A percentile compares a stretch with the other conserved stretches of the same genome.
Evolutionary conservation across 2,329 filamentous ascomycete species (phyloP).

Genomic region (Diaporthe caulivora): DNA sequence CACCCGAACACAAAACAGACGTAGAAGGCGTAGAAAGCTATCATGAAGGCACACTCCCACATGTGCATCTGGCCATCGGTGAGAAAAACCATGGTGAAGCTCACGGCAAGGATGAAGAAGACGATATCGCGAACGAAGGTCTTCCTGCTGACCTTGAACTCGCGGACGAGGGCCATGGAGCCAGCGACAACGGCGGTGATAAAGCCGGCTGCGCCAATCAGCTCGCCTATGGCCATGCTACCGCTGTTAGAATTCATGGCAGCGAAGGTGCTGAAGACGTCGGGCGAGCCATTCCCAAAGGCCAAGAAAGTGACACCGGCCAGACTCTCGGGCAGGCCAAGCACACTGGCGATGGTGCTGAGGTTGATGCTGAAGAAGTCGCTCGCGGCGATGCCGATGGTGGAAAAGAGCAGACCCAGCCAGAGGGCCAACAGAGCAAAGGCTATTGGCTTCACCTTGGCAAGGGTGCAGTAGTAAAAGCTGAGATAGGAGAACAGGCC

Average conservation of each 20-base stretch:
- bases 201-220: conserved; percentile 94
- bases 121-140: conserved; percentile 92
- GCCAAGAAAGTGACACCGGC: conserved; percentile 96
- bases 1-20: conserved; percentile 88
- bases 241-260: conserved; percentile 97
- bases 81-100: conserved; percentile 89
- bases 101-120: conserved; percentile 90
- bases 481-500: conserved; percentile 90
- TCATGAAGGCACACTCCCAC: conserved; percentile 94
- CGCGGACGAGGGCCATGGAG: conserved; percentile 96
- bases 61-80: conserved; percentile 85
- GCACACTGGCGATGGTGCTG: conserved; percentile 87
- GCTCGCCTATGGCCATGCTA: conserved; percentile 94
- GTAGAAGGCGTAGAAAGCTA: conserved; percentile 91
- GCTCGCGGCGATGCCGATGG: conserved; percentile 96
- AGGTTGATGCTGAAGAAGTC: conserved; percentile 99
- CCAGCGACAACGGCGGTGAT: conserved; percentile 97
- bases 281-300: conserved; percentile 97
- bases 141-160: conserved; percentile 90
- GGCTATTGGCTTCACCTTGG: conserved; percentile 77
- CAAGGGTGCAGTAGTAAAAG: conserved; percentile 88
- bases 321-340: conserved; percentile 95
- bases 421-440: conserved; percentile 84
- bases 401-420: conserved; percentile 92
- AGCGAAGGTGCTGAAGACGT: conserved; percentile 98